Percentiles rank a stretch among this genome's conserved stretches.
phyloP scores from a whole-genome alignment of 345 rosid species.

The Hibiscus syriacus region DNA sequence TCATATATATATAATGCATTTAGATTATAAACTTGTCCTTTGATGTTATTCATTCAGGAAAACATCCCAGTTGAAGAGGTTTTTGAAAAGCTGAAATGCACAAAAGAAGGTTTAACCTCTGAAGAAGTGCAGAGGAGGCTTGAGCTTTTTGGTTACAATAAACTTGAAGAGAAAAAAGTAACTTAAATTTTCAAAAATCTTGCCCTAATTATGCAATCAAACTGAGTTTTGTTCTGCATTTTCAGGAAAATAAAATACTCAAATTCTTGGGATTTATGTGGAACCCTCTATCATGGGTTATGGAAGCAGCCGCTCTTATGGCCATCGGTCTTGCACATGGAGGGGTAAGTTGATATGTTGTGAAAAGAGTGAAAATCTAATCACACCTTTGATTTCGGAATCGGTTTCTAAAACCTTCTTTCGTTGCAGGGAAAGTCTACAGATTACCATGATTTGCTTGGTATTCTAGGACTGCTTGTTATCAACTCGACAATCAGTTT shows the following conservation, averaged over 20 bases:
- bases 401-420: neutral
- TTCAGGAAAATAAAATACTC: constrained; percentile 51
- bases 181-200: neutral
- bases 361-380: neutral
- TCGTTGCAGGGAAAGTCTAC: constrained; percentile 56
- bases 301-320: constrained; percentile 75
- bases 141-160: constrained; percentile 49
- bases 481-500: constrained; percentile 91
- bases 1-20: neutral
- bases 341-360: constrained; percentile 29
- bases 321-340: constrained; percentile 62
- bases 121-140: constrained; percentile 38
- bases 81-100: constrained; percentile 46
- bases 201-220: neutral
- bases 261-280: constrained; percentile 61
- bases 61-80: constrained; percentile 48
- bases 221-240: neutral
- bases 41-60: constrained; percentile 32
- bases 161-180: constrained; percentile 67
- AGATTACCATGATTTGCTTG: constrained; percentile 92
- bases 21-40: neutral
- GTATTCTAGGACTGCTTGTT: constrained; percentile 63
- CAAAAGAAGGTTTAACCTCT: constrained; percentile 31
- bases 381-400: neutral
- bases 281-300: constrained; percentile 72